Conservation (phyloP, 1,284 basidiomycete species). For the Rhizopogon parksii region DNA sequence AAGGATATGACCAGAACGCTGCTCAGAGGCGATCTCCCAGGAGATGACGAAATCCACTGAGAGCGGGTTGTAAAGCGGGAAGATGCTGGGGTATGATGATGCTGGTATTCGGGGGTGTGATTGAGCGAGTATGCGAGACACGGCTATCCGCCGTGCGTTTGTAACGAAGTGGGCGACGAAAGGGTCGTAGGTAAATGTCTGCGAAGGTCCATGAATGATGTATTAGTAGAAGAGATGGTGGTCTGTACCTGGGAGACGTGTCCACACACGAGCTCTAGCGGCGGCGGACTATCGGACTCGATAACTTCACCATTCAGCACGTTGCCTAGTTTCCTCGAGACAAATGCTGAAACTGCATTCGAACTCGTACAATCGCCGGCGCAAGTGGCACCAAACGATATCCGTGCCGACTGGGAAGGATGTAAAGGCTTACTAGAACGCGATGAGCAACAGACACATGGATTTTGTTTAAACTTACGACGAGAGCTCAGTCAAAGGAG, state of each 20-base stretch:
- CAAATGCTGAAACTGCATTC: slow-evolving; percentile 42
- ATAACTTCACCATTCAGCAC: slow-evolving; percentile 46
- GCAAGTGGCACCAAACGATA: slow-evolving; percentile 37
- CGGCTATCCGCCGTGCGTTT: slow-evolving; percentile 39
- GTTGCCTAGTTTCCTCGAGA: slow-evolving; percentile 42
- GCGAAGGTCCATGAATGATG: slow-evolving; percentile 4
- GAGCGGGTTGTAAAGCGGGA: slow-evolving; percentile 73
- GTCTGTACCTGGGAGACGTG: slow-evolving; percentile 42
- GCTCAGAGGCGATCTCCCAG: slow-evolving; percentile 59
- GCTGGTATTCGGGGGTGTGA: slow-evolving; percentile 61
- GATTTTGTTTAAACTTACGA: slow-evolving; percentile 35
- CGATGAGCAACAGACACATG: slow-evolving; percentile 1
- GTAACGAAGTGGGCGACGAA: slow-evolving; percentile 43
- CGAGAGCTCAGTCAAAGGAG: slow-evolving; percentile 26
- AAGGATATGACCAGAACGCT: slow-evolving; percentile 55
- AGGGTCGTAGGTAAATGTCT: slow-evolving; percentile 22
- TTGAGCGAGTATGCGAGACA: slow-evolving; percentile 31
- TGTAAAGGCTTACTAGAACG: slow-evolving; percentile 36
- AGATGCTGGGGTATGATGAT: slow-evolving; percentile 48
- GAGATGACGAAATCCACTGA: slow-evolving; percentile 68
- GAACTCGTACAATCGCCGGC: slow-evolving; percentile 33
- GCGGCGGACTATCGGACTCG: slow-evolving; percentile 43
- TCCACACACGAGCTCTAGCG: slow-evolving; percentile 45
- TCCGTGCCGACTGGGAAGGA: slow-evolving; percentile 44
- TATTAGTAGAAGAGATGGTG: neutral